Percentiles rank a stretch among this genome's conserved stretches.
These are phyloP conservation scores for Penicillium polonicum DNA, from an alignment of 2,329 filamentous ascomycete genomes.

Conservation along the genomic window DNA sequence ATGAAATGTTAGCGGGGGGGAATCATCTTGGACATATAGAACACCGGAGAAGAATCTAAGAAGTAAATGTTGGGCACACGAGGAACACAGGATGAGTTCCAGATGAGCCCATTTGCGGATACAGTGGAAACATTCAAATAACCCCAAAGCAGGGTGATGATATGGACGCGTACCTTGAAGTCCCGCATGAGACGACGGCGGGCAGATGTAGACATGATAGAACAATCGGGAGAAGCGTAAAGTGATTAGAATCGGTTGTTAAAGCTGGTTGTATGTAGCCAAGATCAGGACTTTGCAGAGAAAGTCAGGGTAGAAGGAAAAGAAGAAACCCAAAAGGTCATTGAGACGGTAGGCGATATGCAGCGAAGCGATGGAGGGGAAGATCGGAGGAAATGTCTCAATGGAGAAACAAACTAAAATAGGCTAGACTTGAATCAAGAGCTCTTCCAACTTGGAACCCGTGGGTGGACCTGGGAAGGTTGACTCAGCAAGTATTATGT, in stretches of 20 bases:
- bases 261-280: background rate
- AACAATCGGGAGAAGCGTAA: background rate
- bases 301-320: background rate
- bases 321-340: background rate
- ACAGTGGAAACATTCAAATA: background rate
- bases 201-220: conserved; percentile 81
- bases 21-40: conserved; percentile 1
- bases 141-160: background rate
- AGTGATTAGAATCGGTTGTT: background rate
- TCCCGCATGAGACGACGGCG: conserved; percentile 97
- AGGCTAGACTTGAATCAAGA: background rate
- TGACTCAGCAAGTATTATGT: conserved; percentile 15
- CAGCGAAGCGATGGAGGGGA: conserved; percentile 16
- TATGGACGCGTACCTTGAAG: conserved; percentile 73
- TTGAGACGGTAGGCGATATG: conserved; percentile 3
- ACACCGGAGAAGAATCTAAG: background rate
- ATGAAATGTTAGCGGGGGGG: conserved; percentile 17
- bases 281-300: background rate
- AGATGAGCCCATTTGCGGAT: background rate
- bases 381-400: conserved; percentile 17
- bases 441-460: no score
- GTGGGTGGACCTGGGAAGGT: no score
- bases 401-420: conserved; percentile 19
- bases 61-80: background rate
- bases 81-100: background rate